These are phyloP conservation scores for Fomes fomentarius DNA, from an alignment of 1,284 basidiomycete genomes.

Conservation along the genomic window DNA sequence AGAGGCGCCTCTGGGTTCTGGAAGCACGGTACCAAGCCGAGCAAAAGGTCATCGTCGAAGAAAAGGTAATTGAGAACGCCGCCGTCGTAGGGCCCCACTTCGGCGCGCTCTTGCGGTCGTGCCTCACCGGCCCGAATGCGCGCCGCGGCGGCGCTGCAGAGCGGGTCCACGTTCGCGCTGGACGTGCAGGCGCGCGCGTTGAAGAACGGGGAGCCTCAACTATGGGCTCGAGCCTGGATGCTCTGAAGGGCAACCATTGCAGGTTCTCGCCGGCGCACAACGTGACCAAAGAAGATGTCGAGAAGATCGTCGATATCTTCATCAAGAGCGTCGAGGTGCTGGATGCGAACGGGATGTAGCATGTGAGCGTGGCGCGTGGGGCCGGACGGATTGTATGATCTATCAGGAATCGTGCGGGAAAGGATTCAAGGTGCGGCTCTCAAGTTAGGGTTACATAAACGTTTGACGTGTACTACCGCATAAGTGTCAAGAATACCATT, in stretches of 20 bases:
- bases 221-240: slow-evolving; percentile 70
- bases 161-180: slow-evolving; percentile 59
- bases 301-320: slow-evolving; percentile 65
- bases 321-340: slow-evolving; percentile 66
- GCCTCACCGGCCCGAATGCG: slow-evolving; percentile 56
- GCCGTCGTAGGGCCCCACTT: slow-evolving; percentile 66
- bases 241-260: slow-evolving; percentile 69
- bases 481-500: too few relatives aligned
- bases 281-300: slow-evolving; percentile 65
- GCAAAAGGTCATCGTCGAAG: slow-evolving; percentile 68
- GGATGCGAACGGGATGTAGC: slow-evolving; percentile 27
- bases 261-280: slow-evolving; percentile 80
- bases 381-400: not conserved
- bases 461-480: not conserved
- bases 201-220: slow-evolving; percentile 66
- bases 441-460: not conserved
- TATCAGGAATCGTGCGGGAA: too few relatives aligned
- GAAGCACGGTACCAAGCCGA: slow-evolving; percentile 87
- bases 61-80: slow-evolving; percentile 72
- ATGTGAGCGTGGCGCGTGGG: not conserved
- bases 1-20: slow-evolving; percentile 66
- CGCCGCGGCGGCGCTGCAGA: slow-evolving; percentile 39
- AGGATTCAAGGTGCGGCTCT: not conserved
- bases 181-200: slow-evolving; percentile 67
- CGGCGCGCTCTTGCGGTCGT: slow-evolving; percentile 53